Evolutionary conservation across 495 filamentous ascomycete species (phyloP).

Genomic region (Talaromyces wortmannii): DNA sequence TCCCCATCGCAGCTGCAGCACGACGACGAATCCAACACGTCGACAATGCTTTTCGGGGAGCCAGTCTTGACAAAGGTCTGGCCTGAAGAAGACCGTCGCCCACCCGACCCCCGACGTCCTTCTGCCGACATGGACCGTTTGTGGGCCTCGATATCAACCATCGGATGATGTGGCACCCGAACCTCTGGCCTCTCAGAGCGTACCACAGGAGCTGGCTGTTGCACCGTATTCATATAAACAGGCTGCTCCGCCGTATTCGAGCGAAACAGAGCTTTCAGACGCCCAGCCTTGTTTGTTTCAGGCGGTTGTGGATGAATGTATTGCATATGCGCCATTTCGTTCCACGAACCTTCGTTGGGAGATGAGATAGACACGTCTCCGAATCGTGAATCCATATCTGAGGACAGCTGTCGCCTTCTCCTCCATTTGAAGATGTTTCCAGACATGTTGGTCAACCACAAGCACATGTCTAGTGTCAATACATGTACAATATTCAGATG

Average conservation of each 20-base stretch:
- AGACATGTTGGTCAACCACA: not conserved
- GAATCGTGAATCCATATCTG: constrained; percentile 34
- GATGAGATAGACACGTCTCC: constrained; percentile 35
- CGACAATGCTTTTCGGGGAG: not conserved
- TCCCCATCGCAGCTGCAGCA: constrained; percentile 1
- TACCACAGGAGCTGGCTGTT: not conserved
- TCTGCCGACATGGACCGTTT: not conserved
- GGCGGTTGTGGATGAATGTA: not conserved
- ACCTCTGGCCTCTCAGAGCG: not conserved
- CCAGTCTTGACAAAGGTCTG: not conserved
- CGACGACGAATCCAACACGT: not conserved
- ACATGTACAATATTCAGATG: not conserved
- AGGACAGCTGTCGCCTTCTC: constrained; percentile 31
- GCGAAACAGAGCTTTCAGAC: constrained; percentile 1
- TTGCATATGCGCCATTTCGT: constrained; percentile 11
- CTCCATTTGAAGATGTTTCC: constrained; percentile 17
- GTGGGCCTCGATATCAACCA: not conserved
- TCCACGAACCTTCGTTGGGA: constrained; percentile 39
- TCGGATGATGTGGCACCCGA: not conserved
- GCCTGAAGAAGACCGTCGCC: not conserved
- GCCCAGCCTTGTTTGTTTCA: not conserved
- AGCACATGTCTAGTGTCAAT: not conserved
- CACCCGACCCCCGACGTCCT: not conserved
- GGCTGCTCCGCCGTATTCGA: not conserved
- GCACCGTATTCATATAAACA: not conserved